A percentile compares a stretch with the other conserved stretches of the same genome.
Conservation (phyloP, 495 filamentous ascomycete genomes). For the Polyplosphaeria fusca region DNA sequence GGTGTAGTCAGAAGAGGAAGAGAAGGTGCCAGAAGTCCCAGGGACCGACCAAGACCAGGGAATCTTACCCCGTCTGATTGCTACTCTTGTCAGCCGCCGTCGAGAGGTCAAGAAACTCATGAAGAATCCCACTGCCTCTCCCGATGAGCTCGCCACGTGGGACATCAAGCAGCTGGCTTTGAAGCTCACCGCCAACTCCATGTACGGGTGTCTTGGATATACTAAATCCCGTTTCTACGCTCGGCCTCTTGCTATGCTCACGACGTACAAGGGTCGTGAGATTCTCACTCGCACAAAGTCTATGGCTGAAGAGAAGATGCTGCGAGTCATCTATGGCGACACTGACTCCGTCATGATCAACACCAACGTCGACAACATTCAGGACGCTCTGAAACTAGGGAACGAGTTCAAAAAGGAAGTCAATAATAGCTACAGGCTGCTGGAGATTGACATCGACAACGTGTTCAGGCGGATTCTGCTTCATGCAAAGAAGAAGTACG, state of each 20-base stretch:
- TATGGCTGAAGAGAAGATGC: slow-evolving; percentile 78
- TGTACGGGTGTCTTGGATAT: slow-evolving; percentile 98
- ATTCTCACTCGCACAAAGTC: slow-evolving; percentile 94
- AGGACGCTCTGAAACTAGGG: slow-evolving; percentile 85
- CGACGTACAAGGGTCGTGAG: slow-evolving; percentile 95
- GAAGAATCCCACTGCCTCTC: slow-evolving; percentile 85
- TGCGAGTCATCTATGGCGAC: slow-evolving; percentile 96
- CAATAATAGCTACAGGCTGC: slow-evolving; percentile 82
- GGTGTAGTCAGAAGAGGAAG: slow-evolving; percentile 69
- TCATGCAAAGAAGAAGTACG: slow-evolving; percentile 99
- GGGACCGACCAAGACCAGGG: slow-evolving; percentile 63
- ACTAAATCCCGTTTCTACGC: slow-evolving; percentile 95
- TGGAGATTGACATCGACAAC: slow-evolving; percentile 98
- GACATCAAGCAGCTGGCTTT: slow-evolving; percentile 96
- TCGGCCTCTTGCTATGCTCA: slow-evolving; percentile 89
- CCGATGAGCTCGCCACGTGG: slow-evolving; percentile 88
- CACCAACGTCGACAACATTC: slow-evolving; percentile 89
- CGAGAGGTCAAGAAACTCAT: slow-evolving; percentile 90
- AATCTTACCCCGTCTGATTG: slow-evolving; percentile 84
- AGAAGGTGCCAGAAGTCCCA: slow-evolving; percentile 68
- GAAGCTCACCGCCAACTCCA: slow-evolving; percentile 97
- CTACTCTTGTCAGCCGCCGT: slow-evolving; percentile 81
- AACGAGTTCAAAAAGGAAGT: slow-evolving; percentile 74
- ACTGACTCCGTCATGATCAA: slow-evolving; percentile 99
- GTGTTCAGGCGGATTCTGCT: slow-evolving; percentile 89